A percentile compares a stretch with the other conserved stretches of the same genome.
These are phyloP conservation scores for Termitomyces sp. DNA, from an alignment of 768 basidiomycete genomes.

Conservation along the genomic window DNA sequence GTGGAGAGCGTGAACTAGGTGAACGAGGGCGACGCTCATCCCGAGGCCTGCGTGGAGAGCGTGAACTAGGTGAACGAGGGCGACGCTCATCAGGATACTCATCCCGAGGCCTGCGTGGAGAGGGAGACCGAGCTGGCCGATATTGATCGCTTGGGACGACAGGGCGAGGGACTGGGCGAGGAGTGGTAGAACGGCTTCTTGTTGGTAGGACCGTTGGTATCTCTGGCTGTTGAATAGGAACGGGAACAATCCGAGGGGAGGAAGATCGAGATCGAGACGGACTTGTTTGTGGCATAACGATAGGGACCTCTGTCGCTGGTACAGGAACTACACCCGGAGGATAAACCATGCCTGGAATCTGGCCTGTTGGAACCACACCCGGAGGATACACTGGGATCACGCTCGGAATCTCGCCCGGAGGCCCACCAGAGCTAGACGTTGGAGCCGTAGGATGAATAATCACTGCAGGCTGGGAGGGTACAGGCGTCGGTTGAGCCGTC, in stretches of 20 bases:
- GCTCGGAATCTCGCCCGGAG: neutral
- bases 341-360: neutral
- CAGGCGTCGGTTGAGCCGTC: neutral
- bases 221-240: neutral
- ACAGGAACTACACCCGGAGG: neutral
- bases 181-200: neutral
- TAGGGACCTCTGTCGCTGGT: neutral
- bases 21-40: constrained; percentile 4
- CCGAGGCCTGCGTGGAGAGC: too few species aligned
- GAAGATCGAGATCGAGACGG: constrained; percentile 4
- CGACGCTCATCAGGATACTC: too few species aligned
- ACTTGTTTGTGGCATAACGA: neutral
- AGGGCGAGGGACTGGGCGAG: neutral
- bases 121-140: constrained; percentile 18
- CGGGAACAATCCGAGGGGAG: neutral
- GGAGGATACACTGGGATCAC: neutral
- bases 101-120: too few species aligned
- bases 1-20: too few species aligned
- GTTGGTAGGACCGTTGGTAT: neutral
- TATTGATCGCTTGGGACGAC: neutral
- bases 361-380: neutral
- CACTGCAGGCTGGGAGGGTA: neutral
- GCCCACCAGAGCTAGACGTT: too few species aligned
- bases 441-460: neutral
- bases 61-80: too few species aligned